phyloP scores from a whole-genome alignment of 371 early-diverging fungal species.

The Cokeromyces recurvatus region DNA sequence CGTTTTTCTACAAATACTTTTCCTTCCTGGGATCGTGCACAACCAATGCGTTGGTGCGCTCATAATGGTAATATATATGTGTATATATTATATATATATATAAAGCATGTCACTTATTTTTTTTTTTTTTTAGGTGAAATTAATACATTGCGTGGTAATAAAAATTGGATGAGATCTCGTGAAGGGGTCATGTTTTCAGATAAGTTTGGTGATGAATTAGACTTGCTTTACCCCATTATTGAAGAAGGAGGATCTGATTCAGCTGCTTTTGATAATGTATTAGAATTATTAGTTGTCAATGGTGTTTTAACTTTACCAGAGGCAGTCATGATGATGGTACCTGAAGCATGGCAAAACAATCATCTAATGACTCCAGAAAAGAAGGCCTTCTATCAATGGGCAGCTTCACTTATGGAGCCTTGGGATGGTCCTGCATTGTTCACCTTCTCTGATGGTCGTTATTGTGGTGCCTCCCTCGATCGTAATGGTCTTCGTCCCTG shows the following conservation, averaged over 20 bases:
- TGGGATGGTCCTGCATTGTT: slow-evolving; percentile 98
- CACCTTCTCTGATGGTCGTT: slow-evolving; percentile 94
- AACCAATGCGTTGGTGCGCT: slow-evolving; percentile 95
- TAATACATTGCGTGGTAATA: slow-evolving; percentile 96
- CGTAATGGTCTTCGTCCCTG: slow-evolving; percentile 96
- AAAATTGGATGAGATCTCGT: slow-evolving; percentile 98
- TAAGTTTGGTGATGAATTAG: slow-evolving; percentile 74
- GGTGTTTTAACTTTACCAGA: slow-evolving; percentile 89
- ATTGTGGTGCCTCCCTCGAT: slow-evolving; percentile 92
- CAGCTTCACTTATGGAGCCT: slow-evolving; percentile 94
- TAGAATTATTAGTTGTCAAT: slow-evolving; percentile 92
- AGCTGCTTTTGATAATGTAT: slow-evolving; percentile 92
- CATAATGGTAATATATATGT: slow-evolving; percentile 82
- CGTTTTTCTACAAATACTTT: slow-evolving; percentile 98
- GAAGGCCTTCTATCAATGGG: slow-evolving; percentile 94
- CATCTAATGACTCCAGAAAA: slow-evolving; percentile 77
- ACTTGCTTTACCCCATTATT: slow-evolving; percentile 87
- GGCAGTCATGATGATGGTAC: slow-evolving; percentile 96
- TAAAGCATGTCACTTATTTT: not conserved
- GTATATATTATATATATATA: too few relatives aligned
- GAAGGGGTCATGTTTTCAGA: slow-evolving; percentile 88
- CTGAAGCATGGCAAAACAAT: slow-evolving; percentile 96
- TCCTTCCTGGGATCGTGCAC: slow-evolving; percentile 97
- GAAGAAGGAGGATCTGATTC: slow-evolving; percentile 96
- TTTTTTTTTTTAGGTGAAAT: slow-evolving; percentile 73